phyloP scores from a whole-genome alignment of 2,329 filamentous ascomycete genomes.

The Venturia oleaginea region DNA sequence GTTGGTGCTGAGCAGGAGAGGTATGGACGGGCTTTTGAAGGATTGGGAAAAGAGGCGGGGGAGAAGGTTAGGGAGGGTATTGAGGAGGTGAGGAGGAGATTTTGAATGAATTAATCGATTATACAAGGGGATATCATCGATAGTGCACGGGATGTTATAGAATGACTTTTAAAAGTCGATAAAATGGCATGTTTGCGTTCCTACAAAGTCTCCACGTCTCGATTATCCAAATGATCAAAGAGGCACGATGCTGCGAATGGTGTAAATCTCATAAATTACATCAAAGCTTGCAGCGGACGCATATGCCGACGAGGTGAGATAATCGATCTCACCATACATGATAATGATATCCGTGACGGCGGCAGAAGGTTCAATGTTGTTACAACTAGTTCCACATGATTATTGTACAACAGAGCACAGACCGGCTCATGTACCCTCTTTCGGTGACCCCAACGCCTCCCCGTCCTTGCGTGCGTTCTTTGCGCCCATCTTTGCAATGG shows the following conservation, averaged over 20 bases:
- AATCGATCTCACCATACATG: no score
- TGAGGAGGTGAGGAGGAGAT: slow-evolving; percentile 3
- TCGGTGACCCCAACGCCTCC: not conserved
- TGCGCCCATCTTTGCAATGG: not conserved
- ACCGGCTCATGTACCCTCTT: not conserved
- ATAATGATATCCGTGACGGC: no score
- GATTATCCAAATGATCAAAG: no score
- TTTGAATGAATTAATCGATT: not conserved
- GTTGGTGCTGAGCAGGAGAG: slow-evolving; percentile 8
- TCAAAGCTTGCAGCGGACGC: no score
- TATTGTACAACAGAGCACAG: no score
- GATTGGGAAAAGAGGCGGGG: not conserved
- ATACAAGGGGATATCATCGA: not conserved
- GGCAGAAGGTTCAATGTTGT: no score
- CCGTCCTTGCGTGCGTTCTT: not conserved
- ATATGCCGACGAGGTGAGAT: no score
- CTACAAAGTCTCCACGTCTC: no score
- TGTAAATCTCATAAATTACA: no score
- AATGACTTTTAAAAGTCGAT: not conserved
- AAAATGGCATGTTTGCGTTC: not conserved
- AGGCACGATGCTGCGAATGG: no score
- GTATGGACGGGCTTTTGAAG: slow-evolving; percentile 3
- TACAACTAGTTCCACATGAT: no score
- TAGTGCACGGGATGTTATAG: not conserved
- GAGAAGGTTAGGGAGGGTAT: not conserved